Percentiles rank a stretch among this genome's conserved stretches.
These are phyloP conservation scores for Auriscalpium orientale DNA, from an alignment of 768 basidiomycete genomes.

Conservation along the genomic window DNA sequence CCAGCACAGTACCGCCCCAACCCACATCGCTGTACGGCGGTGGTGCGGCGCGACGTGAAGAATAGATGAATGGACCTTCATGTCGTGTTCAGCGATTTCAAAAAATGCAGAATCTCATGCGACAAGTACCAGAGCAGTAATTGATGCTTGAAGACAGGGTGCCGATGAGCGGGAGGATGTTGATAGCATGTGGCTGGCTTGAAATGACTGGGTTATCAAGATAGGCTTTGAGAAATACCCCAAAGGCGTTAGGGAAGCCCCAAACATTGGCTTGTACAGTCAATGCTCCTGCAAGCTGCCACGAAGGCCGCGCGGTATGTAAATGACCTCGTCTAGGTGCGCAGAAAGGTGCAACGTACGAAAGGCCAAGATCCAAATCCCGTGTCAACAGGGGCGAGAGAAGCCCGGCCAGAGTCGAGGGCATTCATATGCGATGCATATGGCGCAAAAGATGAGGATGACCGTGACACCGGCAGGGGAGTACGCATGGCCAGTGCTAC, in stretches of 20 bases:
- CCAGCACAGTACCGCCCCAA: conserved; percentile 18
- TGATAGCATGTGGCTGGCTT: conserved; percentile 17
- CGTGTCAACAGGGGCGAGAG: background rate
- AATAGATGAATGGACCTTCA: conserved; percentile 12
- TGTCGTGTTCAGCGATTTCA: background rate
- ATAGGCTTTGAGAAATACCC: conserved; percentile 24
- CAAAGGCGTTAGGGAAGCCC: conserved; percentile 24
- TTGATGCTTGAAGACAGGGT: conserved; percentile 24
- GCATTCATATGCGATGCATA: too few relatives aligned
- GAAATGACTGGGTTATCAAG: conserved; percentile 18
- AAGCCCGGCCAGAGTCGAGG: too few relatives aligned
- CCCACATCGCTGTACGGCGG: conserved; percentile 17
- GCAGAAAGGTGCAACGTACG: background rate
- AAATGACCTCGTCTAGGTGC: background rate
- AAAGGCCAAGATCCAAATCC: background rate
- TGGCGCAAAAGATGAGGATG: too few relatives aligned
- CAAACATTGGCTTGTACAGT: conserved; percentile 15
- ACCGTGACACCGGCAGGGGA: too few relatives aligned
- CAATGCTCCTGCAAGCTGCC: background rate
- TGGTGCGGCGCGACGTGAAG: conserved; percentile 16
- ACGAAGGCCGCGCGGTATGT: background rate
- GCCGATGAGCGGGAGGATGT: conserved; percentile 24
- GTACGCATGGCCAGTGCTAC: too few relatives aligned
- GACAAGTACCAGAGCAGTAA: conserved; percentile 21
- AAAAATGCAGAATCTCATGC: background rate